Evolutionary conservation across 2,329 filamentous ascomycete species (phyloP), one percentile per base, ranked within the genome.

Genomic region (Colletotrichum sublineola): DNA sequence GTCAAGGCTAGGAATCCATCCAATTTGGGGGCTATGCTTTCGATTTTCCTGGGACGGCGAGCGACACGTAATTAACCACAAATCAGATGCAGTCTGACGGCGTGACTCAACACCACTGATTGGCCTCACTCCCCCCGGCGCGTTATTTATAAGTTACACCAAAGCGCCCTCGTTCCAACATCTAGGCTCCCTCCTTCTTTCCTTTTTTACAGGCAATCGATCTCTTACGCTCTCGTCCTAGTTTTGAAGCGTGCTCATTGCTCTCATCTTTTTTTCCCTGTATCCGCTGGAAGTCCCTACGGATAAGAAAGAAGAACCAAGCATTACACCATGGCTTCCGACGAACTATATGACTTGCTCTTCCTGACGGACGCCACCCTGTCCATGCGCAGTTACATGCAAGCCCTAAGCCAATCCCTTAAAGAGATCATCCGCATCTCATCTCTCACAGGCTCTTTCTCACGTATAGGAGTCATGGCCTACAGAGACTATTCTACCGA

Each of bases 361-460:
- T 80, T 87, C 71, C 74, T 87, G 57, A 83, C 82, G 12, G 85
- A 87, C 75, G 84, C 83, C 29, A 87, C 84, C 0, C 78, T 74
- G 18, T 87, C 85, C 20, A 87, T 87, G 85, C 72, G 74, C 42
- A 73, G 63, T 38, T 88, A 85, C 66, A 78, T 88, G 15, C 24
- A 56, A 1, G 82, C 86, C 3, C 81, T 88, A 24, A 82, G 82
- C 71, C 77, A 76, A 15, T 85, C 86, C 1, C 79, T 89, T 8
- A 85, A 86, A 1, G 85, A 87, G 72, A 85, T 88, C 74, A 83
- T 89, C 68, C 82, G 83, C 44, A 79, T 88, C 8, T 86, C 86
- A 1, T 80, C 82, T 1, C 79, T 87, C 1, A 88, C 86, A 0
- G 82, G 80, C 63, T 85, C 84, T 74, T 88, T 89, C 75, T 81